Conservation (phyloP, 257 asterid species). For the Solanum piurae region DNA sequence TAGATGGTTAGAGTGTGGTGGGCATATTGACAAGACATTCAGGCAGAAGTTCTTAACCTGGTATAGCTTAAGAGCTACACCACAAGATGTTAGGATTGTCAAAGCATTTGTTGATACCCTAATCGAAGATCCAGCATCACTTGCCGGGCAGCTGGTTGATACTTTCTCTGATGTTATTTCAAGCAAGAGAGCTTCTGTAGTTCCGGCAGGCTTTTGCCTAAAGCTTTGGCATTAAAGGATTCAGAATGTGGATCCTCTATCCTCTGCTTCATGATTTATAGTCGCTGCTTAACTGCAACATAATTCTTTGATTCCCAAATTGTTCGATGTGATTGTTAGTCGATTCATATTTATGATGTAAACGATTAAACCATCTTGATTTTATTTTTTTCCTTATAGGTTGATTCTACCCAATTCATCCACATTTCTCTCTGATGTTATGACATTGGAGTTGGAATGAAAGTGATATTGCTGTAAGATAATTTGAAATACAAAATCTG, state of each 20-base stretch:
- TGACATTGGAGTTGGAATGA: not conserved
- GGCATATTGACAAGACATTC: constrained; percentile 52
- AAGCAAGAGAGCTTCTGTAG: constrained; percentile 37
- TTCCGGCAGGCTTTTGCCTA: constrained; percentile 71
- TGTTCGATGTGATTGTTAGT: not conserved
- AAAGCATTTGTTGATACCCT: constrained; percentile 63
- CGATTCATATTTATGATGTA: not conserved
- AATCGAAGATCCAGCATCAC: constrained; percentile 66
- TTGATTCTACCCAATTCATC: not conserved
- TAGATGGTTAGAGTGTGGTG: constrained; percentile 76
- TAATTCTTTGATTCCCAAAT: not conserved
- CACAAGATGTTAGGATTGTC: constrained; percentile 63
- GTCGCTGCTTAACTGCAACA: not conserved
- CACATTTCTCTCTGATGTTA: not conserved
- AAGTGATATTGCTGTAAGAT: not conserved
- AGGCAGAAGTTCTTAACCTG: constrained; percentile 87
- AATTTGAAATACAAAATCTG: not conserved
- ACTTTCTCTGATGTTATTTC: constrained; percentile 56
- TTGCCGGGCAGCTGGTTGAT: constrained; percentile 77
- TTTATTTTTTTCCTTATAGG: not conserved
- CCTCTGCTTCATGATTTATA: not conserved
- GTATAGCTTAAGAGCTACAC: constrained; percentile 80
- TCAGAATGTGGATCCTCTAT: not conserved
- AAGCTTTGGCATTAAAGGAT: constrained; percentile 80
- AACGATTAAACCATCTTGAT: not conserved